Evolutionary conservation across 2,329 filamentous ascomycete species (phyloP), one percentile per base, ranked within the genome.

Genomic region (Trichothecium roseum): DNA sequence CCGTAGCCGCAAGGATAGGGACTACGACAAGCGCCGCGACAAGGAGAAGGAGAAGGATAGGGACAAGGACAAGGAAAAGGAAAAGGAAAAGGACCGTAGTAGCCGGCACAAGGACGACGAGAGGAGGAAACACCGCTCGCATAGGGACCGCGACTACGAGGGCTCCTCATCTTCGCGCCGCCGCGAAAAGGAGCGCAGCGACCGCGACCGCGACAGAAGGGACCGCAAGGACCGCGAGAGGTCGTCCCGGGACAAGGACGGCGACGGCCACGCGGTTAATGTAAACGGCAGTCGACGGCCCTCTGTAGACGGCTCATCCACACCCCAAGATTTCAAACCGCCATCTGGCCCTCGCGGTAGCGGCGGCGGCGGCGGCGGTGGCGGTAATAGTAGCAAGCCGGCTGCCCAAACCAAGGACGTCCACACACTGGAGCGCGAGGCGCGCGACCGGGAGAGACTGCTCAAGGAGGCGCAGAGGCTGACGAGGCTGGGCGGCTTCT

Each of bases 361-460:
- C 28, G 62, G 68, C 28, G 59, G 55, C 44, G 66, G 59, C 37
- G 55, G 57, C 22, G 44, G 48, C 38, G 47, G 45, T 36, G 33
- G 47, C 18, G 34, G 43, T 18, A 29, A 45, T 2, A 30, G 28
- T n/a, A n/a, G 6, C 6, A 14, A 17, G 28, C 28, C 28, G 13
- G 28, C 13, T 14, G 6, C 28, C 8, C 28, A 6, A 14, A 28
- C 35, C 28, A 66, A 64, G 40, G 76, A 82, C 43, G 67, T 74
- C n/a, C 79, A 84, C 53, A 79, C 80, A 2, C 62, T 78, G 0
- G 81, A 85, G 54, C 74, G 81, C 16, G 79, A 83, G 50, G 73
- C 72, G 10, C 64, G 77, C 13, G 71, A 81, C 48, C 67, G 78
- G 31, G 78, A 82, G 53, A 66, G 81, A 18, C 62, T 83, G 35